Evolutionary conservation across 768 basidiomycete species (phyloP), one percentile per base, ranked within the genome.

Genomic region (Leccinellum rugosiceps): DNA sequence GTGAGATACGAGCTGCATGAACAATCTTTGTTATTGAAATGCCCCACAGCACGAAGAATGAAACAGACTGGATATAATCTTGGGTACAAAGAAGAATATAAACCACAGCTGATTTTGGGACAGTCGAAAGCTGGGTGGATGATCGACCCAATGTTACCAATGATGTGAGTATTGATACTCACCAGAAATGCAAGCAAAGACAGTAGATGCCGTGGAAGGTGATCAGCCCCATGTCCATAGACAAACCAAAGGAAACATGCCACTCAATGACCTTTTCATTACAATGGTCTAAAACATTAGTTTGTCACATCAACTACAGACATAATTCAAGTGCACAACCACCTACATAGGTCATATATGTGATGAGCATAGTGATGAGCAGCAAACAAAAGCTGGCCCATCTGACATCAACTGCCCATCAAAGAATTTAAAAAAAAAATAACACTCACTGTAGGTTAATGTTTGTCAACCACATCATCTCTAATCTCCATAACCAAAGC

Each of bases 161-260:
- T 21, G 14, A 6, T 14, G 11, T 8, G n/a, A 43, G 19, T 5
- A 43, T 26, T 15, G 14, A 14, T 53, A 31, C 28, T 19, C 30
- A 53, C 52, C 52, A 2, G 52, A 53, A 43, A 53, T 53, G 21
- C 41, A 53, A 21, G 52, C 52, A 31, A 53, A 53, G 21, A 53
- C 19, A 4, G 28, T 53, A 9, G 52, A 53, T 21, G 52, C 52
- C 44, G n/a, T 30, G 23, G 23, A 21, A 30, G 14, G 23, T 31
- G 9, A 14, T 35, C 13, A 34, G 21, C 26, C 19, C 6, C 35
- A 38, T 52, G 5, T 11, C 19, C 13, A 6, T 14, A 23, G 15
- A 30, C 15, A 23, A 13, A 23, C 5, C 8, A 31, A 13, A 13
- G 2, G 21, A 10, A 19, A 53, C 43, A 11, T 45, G n/a, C 52